These are phyloP conservation scores for Chondrus crispus DNA, from an alignment of 23 red algal genomes.

Conservation along the genomic window DNA sequence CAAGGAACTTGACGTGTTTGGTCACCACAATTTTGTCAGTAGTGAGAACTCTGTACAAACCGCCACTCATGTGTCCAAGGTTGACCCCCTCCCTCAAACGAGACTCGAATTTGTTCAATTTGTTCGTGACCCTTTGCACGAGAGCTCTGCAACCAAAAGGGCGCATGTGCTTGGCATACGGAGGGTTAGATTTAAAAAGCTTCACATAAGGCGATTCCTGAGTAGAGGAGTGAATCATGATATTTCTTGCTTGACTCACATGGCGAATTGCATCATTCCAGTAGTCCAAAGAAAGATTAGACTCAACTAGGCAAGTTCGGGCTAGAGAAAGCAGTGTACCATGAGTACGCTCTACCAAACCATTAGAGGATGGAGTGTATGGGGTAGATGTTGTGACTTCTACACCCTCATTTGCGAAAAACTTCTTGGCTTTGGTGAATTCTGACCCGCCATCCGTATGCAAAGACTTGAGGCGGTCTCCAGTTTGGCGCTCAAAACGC, in stretches of 20 bases:
- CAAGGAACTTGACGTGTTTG: not conserved
- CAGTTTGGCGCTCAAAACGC: conserved; percentile 20
- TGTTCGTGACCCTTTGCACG: not conserved
- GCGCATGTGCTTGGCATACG: not conserved
- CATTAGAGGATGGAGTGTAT: conserved; percentile 40
- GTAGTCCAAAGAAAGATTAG: not conserved
- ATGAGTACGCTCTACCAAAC: conserved; percentile 16
- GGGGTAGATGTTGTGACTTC: not conserved
- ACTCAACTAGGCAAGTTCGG: not conserved
- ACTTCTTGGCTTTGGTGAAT: not conserved
- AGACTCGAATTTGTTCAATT: not conserved
- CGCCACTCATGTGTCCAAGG: not conserved
- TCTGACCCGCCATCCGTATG: not conserved
- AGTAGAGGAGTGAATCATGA: not conserved
- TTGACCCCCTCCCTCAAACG: not conserved
- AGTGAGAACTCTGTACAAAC: not conserved
- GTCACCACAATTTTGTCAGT: not conserved
- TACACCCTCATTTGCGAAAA: not conserved
- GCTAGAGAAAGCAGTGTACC: not conserved
- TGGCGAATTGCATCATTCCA: conserved; percentile 25
- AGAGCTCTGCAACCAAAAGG: conserved; percentile 1
- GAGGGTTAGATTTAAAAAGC: no score
- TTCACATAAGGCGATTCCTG: not conserved
- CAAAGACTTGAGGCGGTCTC: not conserved
- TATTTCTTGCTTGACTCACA: conserved; percentile 10